phyloP scores from a whole-genome alignment of 345 rosid species.

The Cardamine chenopodiifolia region DNA sequence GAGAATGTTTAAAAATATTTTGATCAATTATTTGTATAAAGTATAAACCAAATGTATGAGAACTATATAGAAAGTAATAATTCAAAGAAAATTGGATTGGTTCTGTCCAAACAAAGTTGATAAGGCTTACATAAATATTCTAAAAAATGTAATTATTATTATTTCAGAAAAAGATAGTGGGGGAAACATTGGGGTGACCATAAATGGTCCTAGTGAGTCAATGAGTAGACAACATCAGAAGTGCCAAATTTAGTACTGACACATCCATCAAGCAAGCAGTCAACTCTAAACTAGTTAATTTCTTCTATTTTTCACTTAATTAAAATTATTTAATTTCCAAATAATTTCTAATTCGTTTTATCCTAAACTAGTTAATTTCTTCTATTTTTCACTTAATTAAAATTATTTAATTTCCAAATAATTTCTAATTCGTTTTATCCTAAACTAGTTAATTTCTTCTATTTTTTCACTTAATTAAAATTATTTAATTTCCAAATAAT shows the following conservation, averaged over 20 bases:
- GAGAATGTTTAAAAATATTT: constrained; percentile 22
- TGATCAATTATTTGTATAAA: neutral
- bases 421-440: neutral
- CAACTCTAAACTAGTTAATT: constrained; percentile 24
- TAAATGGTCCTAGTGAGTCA: constrained; percentile 43
- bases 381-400: constrained; percentile 6
- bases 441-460: constrained; percentile 7
- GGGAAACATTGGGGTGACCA: constrained; percentile 41
- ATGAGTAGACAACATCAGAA: constrained; percentile 44
- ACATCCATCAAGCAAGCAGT: constrained; percentile 36
- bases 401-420: neutral
- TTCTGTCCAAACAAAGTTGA: constrained; percentile 31
- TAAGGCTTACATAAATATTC: constrained; percentile 24
- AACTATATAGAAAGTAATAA: neutral
- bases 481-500: neutral
- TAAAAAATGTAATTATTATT: constrained; percentile 4
- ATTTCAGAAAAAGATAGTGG: neutral
- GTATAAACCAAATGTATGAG: neutral
- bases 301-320: constrained; percentile 9
- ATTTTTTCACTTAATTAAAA: constrained; percentile 6
- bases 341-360: neutral
- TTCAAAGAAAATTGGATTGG: constrained; percentile 4
- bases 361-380: constrained; percentile 11
- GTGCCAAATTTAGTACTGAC: constrained; percentile 47
- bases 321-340: neutral